These are phyloP conservation scores for Sporothrix brunneoviolacea DNA, from an alignment of 2,329 filamentous ascomycete genomes.

Conservation along the genomic window DNA sequence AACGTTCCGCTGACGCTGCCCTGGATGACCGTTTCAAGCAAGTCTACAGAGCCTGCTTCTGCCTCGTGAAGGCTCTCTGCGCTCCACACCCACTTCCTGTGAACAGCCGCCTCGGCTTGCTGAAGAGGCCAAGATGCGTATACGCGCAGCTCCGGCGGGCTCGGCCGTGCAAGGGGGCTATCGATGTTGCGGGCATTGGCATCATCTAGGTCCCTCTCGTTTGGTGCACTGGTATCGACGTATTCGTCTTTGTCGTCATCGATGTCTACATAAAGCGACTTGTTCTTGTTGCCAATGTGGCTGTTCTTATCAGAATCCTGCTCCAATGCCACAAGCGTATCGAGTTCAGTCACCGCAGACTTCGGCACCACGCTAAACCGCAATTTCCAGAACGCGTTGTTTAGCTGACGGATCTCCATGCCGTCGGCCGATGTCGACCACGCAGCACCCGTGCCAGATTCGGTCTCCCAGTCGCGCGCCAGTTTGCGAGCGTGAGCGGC, in stretches of 20 bases:
- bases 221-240: not conserved
- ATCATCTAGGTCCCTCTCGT: conserved; percentile 25
- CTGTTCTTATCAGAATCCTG: not conserved
- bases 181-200: conserved; percentile 38
- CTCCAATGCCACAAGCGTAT: not conserved
- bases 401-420: conserved; percentile 11
- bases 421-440: conserved; percentile 22
- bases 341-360: conserved; percentile 1
- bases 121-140: conserved; percentile 16
- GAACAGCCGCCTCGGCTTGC: not conserved
- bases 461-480: conserved; percentile 7
- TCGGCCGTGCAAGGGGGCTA: conserved; percentile 15
- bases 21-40: conserved; percentile 10
- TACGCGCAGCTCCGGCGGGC: conserved; percentile 15
- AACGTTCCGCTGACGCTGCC: conserved; percentile 14
- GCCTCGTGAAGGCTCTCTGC: not conserved
- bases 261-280: not conserved
- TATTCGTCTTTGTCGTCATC: conserved; percentile 1
- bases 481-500: conserved; percentile 28
- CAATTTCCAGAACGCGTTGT: conserved; percentile 25
- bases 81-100: conserved; percentile 15
- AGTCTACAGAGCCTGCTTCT: not conserved
- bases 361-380: conserved; percentile 24
- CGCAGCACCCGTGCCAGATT: conserved; percentile 13
- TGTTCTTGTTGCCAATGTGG: not conserved